Evolutionary conservation across 192 early-diverging fungal genomes (phyloP), one percentile per base, ranked within the genome.

Genomic region (Entophlyctis luteolus): DNA sequence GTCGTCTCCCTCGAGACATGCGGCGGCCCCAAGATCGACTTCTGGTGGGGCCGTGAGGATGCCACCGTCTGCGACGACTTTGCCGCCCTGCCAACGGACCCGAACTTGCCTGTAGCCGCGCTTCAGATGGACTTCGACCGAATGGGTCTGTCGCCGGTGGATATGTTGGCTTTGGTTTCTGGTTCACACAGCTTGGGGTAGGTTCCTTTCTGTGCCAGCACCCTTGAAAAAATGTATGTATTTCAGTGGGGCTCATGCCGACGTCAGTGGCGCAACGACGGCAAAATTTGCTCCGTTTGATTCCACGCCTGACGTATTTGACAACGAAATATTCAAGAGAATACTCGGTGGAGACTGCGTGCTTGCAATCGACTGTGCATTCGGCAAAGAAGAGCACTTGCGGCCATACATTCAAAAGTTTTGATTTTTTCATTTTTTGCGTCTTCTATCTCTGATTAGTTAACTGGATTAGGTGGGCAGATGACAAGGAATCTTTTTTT

Each of bases 261-360:
- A n/a, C n/a, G n/a, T n/a, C n/a, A n/a, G n/a, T n/a, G n/a, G n/a
- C n/a, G n/a, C n/a, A n/a, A n/a, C n/a, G n/a, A n/a, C 70, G 70
- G n/a, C n/a, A n/a, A n/a, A 31, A 4, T 76, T 76, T 39, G 53
- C 27, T 33, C 75, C 75, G 20, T 76, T 76, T 45, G 75, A 76
- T 39, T 22, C 16, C 5, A 76, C 75, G 1, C 75, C 75, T 2
- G 71, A 65, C 3, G 68, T 76, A 4, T 76, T 76, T 68, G 75
- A 76, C 48, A 76, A 76, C 32, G 62, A 73, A 29, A 62, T 73
- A 4, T 76, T 76, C 67, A 73, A 73, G 67, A 35, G 62, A 54
- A 23, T 53, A 3, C 47, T 76, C 8, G 62, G 48, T 2, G 68
- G 68, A 22, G 48, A 55, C 23, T 76, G 75, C 38, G 60, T 63